Conservation (phyloP, 805 yeast species). For the Cyberlindnera petersonii region DNA sequence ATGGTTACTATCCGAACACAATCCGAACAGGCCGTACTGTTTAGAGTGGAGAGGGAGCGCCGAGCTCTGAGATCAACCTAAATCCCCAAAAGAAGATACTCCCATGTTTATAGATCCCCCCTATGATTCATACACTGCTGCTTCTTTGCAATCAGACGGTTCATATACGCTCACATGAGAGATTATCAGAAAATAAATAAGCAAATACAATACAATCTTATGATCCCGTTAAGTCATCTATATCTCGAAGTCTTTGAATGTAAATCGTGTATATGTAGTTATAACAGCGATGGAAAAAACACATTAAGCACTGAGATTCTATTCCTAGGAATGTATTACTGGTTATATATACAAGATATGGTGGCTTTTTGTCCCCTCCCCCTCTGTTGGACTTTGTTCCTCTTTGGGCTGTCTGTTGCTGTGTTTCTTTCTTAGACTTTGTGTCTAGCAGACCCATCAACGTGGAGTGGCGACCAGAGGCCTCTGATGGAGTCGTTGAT, state of each 20-base stretch:
- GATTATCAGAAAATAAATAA: not conserved
- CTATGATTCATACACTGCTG: too few relatives aligned
- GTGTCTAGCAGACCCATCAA: conserved; percentile 46
- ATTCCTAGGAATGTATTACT: not conserved
- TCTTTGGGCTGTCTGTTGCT: not conserved
- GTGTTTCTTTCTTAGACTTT: conserved; percentile 21
- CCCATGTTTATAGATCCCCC: too few relatives aligned
- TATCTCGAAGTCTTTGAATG: too few relatives aligned
- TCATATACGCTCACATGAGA: too few relatives aligned
- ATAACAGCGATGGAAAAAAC: too few relatives aligned
- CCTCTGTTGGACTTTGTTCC: not conserved
- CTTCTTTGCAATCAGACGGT: too few relatives aligned
- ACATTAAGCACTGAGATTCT: too few relatives aligned
- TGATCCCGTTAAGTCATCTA: not conserved
- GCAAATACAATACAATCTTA: not conserved
- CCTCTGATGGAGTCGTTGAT: conserved; percentile 87
- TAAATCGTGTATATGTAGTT: too few relatives aligned
- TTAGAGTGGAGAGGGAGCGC: conserved; percentile 27
- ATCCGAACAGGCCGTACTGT: conserved; percentile 26
- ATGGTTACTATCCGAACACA: conserved; percentile 14
- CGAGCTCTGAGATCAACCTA: conserved; percentile 13
- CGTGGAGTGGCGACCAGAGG: conserved; percentile 95
- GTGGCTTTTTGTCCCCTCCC: not conserved
- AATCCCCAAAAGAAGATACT: not conserved
- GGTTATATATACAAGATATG: conserved; percentile 1